Conservation (phyloP, 2,329 filamentous ascomycete species). For the Colletotrichum sp. region DNA sequence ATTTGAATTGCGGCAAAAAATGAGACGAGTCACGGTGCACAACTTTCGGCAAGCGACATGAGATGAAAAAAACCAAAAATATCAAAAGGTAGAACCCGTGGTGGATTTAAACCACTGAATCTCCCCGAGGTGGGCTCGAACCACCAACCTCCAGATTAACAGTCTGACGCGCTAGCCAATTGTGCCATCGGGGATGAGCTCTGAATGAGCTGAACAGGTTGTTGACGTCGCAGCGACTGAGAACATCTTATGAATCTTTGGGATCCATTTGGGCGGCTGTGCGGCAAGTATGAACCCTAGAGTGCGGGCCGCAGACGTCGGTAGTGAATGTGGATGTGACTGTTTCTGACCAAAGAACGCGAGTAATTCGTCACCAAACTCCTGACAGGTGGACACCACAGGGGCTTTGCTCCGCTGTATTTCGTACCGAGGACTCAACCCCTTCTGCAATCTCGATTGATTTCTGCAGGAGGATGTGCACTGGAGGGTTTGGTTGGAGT, state of each 20-base stretch:
- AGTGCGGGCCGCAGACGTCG: background rate
- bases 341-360: background rate
- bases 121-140: constrained; percentile 23
- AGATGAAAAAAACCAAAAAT: background rate
- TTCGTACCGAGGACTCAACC: background rate
- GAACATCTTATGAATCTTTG: background rate
- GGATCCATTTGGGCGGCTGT: background rate
- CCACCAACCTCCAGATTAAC: constrained; percentile 24
- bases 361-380: background rate
- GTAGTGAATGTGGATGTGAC: background rate
- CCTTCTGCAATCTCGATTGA: background rate
- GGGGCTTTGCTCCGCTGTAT: background rate
- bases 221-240: background rate
- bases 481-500: background rate
- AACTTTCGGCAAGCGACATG: background rate
- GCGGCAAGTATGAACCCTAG: background rate
- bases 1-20: background rate
- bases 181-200: constrained; percentile 22
- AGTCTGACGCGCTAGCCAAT: constrained; percentile 24
- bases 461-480: background rate
- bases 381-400: background rate
- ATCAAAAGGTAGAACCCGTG: background rate
- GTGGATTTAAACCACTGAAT: background rate
- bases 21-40: background rate
- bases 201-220: background rate